These are phyloP conservation scores for Penicillium psychrosexuale DNA, from an alignment of 2,329 filamentous ascomycete species.

Conservation along the genomic window DNA sequence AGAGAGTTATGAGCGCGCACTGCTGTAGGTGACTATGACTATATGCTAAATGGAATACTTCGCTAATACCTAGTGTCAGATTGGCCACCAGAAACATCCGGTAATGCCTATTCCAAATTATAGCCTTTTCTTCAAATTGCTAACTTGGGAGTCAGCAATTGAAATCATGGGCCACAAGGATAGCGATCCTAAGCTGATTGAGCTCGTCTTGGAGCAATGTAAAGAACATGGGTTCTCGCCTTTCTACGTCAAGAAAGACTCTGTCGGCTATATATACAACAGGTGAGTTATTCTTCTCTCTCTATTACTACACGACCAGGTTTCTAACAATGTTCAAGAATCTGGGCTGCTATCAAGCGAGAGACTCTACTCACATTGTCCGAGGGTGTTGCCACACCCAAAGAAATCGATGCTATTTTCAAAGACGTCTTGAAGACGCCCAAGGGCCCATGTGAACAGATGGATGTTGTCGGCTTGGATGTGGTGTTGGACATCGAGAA, in stretches of 20 bases:
- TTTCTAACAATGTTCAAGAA: conserved; percentile 17
- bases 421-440: conserved; percentile 36
- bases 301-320: neutral
- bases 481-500: conserved; percentile 42
- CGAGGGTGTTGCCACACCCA: conserved; percentile 36
- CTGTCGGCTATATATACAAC: conserved; percentile 43
- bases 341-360: conserved; percentile 46
- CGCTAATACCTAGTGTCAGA: conserved; percentile 20
- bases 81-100: conserved; percentile 41
- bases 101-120: conserved; percentile 12
- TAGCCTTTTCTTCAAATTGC: neutral
- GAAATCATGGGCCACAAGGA: conserved; percentile 41
- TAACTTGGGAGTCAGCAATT: conserved; percentile 23
- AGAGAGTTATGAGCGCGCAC: conserved; percentile 45
- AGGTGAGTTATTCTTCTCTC: conserved; percentile 20
- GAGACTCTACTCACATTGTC: conserved; percentile 36
- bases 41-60: neutral
- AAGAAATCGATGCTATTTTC: conserved; percentile 40
- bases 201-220: conserved; percentile 29
- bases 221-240: conserved; percentile 37
- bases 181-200: conserved; percentile 31
- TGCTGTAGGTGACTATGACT: conserved; percentile 37
- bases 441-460: conserved; percentile 40
- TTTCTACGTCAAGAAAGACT: conserved; percentile 36
- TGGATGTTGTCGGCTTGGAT: conserved; percentile 44